Evolutionary conservation across 2,329 filamentous ascomycete genomes (phyloP).

Genomic region (Atkinsonella hypoxylon): DNA sequence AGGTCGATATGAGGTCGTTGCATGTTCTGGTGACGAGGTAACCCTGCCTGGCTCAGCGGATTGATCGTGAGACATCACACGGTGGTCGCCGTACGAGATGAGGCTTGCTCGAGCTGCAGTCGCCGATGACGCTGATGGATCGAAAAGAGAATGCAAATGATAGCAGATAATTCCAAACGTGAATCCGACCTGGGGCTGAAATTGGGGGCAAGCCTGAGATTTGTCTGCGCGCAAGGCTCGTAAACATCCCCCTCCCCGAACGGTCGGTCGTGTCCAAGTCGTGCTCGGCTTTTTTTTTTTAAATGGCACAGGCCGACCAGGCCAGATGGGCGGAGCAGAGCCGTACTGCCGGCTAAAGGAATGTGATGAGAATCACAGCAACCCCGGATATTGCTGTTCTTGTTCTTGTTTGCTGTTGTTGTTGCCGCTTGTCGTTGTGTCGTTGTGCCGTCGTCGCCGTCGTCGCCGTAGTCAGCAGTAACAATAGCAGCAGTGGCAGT

Average conservation of each 20-base stretch:
- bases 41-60: constrained; percentile 22
- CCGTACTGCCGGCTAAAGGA: not conserved
- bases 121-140: not conserved
- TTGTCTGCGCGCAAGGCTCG: not conserved
- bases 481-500: too few species aligned
- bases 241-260: constrained; percentile 3
- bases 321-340: not conserved
- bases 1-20: constrained; percentile 22
- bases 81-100: not conserved
- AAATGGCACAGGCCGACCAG: constrained; percentile 5
- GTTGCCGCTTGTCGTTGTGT: too few species aligned
- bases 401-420: too few species aligned
- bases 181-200: not conserved
- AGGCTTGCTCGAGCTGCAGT: not conserved
- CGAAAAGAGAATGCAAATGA: not conserved
- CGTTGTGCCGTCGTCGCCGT: not conserved
- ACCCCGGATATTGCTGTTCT: not conserved
- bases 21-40: constrained; percentile 23
- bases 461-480: not conserved
- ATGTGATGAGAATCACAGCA: not conserved
- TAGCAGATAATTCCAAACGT: not conserved
- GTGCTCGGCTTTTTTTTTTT: not conserved
- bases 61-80: constrained; percentile 41
- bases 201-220: not conserved
- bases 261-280: constrained; percentile 1